Conservation (phyloP, 805 yeast species). For the Novakomyces olei region DNA sequence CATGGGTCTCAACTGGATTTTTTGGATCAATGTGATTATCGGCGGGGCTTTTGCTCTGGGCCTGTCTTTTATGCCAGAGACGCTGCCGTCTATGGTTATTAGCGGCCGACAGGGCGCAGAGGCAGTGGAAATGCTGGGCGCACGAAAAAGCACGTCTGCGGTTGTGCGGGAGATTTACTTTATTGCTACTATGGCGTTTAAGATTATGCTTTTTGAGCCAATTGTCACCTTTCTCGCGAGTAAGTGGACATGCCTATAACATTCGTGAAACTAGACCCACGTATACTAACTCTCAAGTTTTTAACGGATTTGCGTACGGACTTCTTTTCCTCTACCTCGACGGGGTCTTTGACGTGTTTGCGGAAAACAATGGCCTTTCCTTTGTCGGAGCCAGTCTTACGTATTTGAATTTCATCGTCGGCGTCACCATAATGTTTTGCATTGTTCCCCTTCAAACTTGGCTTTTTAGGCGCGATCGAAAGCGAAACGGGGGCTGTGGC, state of each 20-base stretch:
- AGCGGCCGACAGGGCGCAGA: neutral
- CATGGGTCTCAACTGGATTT: constrained; percentile 70
- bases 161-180: neutral
- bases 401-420: constrained; percentile 51
- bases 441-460: constrained; percentile 15
- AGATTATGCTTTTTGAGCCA: constrained; percentile 18
- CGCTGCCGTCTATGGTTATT: neutral
- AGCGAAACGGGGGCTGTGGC: neutral
- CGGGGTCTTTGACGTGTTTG: constrained; percentile 53
- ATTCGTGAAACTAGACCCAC: too few species aligned
- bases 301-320: constrained; percentile 20
- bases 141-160: neutral
- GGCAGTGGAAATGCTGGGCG: neutral
- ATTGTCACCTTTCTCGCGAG: constrained; percentile 16
- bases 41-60: constrained; percentile 23
- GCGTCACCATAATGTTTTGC: constrained; percentile 35
- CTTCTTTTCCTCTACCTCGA: constrained; percentile 39
- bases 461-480: neutral
- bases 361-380: constrained; percentile 32
- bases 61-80: constrained; percentile 1
- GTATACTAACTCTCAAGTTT: too few species aligned
- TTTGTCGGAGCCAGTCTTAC: constrained; percentile 52
- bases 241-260: too few species aligned
- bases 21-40: constrained; percentile 45
- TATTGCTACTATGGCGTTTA: constrained; percentile 11